Conservation (phyloP, 106 monocot species). For the Ottelia alismoides region DNA sequence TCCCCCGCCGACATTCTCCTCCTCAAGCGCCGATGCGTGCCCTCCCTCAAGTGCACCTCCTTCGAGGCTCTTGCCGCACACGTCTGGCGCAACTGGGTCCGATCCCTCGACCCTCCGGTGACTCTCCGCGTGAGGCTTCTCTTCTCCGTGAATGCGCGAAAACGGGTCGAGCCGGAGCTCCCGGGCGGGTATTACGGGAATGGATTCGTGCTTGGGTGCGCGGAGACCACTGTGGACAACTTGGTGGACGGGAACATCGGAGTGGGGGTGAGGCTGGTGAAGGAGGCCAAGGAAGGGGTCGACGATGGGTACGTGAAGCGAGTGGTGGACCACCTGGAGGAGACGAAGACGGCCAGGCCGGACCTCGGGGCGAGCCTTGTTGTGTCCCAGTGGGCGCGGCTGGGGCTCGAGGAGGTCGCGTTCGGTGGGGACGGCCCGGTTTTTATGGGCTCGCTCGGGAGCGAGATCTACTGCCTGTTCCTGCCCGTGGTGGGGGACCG, state of each 20-base stretch:
- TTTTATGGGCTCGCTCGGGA: neutral
- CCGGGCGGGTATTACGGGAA: constrained; percentile 79
- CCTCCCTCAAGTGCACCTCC: constrained; percentile 81
- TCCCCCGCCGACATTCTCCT: constrained; percentile 37
- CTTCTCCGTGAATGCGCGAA: constrained; percentile 45
- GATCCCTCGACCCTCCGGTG: constrained; percentile 25
- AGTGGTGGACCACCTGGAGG: too few relatives aligned
- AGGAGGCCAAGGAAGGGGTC: too few relatives aligned
- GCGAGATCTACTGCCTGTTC: neutral
- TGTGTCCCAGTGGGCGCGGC: neutral
- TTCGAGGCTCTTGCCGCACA: constrained; percentile 76
- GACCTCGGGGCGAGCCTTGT: neutral
- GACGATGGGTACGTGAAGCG: too few relatives aligned
- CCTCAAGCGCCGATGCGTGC: constrained; percentile 47
- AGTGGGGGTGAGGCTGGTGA: constrained; percentile 31
- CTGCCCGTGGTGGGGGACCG: neutral
- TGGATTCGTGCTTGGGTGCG: constrained; percentile 65
- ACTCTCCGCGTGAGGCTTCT: constrained; percentile 51
- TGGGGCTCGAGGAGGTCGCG: neutral
- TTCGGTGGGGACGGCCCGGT: neutral
- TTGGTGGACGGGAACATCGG: constrained; percentile 19
- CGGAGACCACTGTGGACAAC: constrained; percentile 30
- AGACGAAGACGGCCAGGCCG: neutral
- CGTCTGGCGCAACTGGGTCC: constrained; percentile 73
- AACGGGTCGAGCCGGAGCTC: constrained; percentile 30